A percentile compares a stretch with the other conserved stretches of the same genome.
Conservation (phyloP, 208 protist genomes). For the Chromosphaera perkinsii region DNA sequence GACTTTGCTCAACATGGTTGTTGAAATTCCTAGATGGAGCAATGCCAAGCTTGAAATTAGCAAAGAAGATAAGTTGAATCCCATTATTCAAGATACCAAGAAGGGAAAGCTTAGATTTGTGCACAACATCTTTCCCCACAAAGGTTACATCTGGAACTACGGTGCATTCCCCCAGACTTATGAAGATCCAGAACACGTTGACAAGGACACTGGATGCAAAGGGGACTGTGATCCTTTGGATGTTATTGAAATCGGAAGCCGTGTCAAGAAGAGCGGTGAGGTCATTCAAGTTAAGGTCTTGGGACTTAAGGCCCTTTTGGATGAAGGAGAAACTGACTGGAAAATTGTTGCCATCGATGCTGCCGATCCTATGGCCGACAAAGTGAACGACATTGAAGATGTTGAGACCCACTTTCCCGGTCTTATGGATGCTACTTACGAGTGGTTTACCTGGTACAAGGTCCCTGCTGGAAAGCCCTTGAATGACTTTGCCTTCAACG, state of each 20-base stretch:
- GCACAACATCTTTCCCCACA: slow-evolving; percentile 47
- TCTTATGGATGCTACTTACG: slow-evolving; percentile 50
- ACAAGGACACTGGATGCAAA: slow-evolving; percentile 48
- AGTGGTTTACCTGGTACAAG: slow-evolving; percentile 67
- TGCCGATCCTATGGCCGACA: slow-evolving; percentile 52
- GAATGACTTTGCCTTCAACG: slow-evolving; percentile 66
- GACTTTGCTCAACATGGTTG: slow-evolving; percentile 52
- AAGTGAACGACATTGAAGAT: slow-evolving; percentile 62
- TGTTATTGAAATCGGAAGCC: slow-evolving; percentile 55
- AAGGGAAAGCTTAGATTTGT: slow-evolving; percentile 55
- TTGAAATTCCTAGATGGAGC: slow-evolving; percentile 61
- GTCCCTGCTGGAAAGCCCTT: slow-evolving; percentile 58
- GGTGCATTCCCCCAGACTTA: slow-evolving; percentile 65
- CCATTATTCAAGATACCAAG: slow-evolving; percentile 66
- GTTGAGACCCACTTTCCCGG: slow-evolving; percentile 51
- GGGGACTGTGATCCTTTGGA: slow-evolving; percentile 66
- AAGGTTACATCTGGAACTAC: slow-evolving; percentile 70
- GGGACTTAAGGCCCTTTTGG: slow-evolving; percentile 59
- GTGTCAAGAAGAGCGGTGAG: slow-evolving; percentile 16
- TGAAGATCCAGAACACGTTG: slow-evolving; percentile 49
- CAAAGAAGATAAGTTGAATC: slow-evolving; percentile 52
- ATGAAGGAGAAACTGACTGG: slow-evolving; percentile 68
- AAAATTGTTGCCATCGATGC: slow-evolving; percentile 62
- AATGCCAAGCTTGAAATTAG: slow-evolving; percentile 47
- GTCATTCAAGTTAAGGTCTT: slow-evolving; percentile 55